Evolutionary conservation across 371 early-diverging fungal genomes (phyloP), one percentile per base, ranked within the genome.

Genomic region (Rhizopus stolonifer): DNA sequence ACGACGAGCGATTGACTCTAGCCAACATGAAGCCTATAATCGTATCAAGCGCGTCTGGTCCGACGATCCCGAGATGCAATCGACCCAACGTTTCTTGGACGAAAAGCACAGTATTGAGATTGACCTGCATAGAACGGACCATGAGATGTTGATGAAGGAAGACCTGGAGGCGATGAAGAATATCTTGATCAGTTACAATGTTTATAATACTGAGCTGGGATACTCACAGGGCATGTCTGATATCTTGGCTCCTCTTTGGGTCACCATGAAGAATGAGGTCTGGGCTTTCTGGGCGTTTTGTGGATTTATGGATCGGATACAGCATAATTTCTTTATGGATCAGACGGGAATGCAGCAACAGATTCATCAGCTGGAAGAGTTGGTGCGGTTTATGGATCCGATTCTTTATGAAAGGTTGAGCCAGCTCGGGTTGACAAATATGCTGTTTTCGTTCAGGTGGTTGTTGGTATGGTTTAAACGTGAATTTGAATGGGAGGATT

Each of bases 211-310:
- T 44, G 85, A 81, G 8, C 46, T 78, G 15, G 75, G 75, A 3
- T 98, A 96, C 63, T 96, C 95, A 0, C 98, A 97, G 70, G 98
- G 98, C 33, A 97, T 97, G 98, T 90, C 89, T 15, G 98, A 97
- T 64, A 67, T 97, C 8, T 70, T 91, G 22, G 87, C 95, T 6
- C 96, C 96, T 1, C 64, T 96, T 8, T 86, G 90, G 77, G 88
- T 84, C 1, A 90, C 89, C 0, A 88, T 94, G 84, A 81, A 83
- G 26, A 87, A 93, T 56, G 97, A 97, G 67, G 90, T 86, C 9
- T 85, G 90, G 58, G 82, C 94, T 0, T 97, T 96, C 59, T 95
- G 95, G 94, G 87, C 89, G 18, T 96, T 96, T 70, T 84, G 81
- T 0, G 72, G 69, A n/a, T 86, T 92, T 48, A 97, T 97, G 98